Evolutionary conservation across 73 alveolate genomes (phyloP).

Genomic region (Tetrahymena thermophila): DNA sequence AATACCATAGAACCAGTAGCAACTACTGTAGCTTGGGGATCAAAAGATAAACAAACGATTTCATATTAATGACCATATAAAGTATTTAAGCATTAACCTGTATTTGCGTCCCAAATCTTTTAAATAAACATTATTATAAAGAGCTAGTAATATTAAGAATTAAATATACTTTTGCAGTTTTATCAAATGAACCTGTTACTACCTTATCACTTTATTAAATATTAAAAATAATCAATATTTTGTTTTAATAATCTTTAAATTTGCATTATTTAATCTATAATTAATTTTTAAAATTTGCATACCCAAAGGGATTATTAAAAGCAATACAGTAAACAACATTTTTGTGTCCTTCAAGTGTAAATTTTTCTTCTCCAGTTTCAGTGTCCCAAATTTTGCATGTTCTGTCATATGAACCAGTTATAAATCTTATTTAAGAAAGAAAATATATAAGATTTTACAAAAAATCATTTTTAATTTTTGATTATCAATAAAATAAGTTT

Average conservation of each 20-base stretch:
- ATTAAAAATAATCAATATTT: background rate
- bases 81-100: slow-evolving; percentile 95
- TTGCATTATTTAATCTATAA: background rate
- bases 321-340: slow-evolving; percentile 99
- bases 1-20: slow-evolving; percentile 90
- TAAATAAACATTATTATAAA: background rate
- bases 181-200: slow-evolving; percentile 99
- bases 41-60: slow-evolving; percentile 97
- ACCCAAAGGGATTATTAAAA: slow-evolving; percentile 98
- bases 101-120: slow-evolving; percentile 97
- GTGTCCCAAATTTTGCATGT: slow-evolving; percentile 99
- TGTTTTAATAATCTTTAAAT: background rate
- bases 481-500: no score
- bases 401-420: slow-evolving; percentile 99
- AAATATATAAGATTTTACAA: background rate
- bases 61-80: slow-evolving; percentile 97
- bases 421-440: slow-evolving; percentile 56
- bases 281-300: background rate
- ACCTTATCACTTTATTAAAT: slow-evolving; percentile 64
- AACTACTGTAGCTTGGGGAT: slow-evolving; percentile 87
- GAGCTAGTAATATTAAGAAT: background rate
- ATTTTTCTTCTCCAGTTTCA: slow-evolving; percentile 78
- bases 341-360: slow-evolving; percentile 95
- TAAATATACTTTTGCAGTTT: slow-evolving; percentile 60
- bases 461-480: background rate